Evolutionary conservation across 108 stramenopile genomes (phyloP).

Genomic region (Nitzschia sp.): DNA sequence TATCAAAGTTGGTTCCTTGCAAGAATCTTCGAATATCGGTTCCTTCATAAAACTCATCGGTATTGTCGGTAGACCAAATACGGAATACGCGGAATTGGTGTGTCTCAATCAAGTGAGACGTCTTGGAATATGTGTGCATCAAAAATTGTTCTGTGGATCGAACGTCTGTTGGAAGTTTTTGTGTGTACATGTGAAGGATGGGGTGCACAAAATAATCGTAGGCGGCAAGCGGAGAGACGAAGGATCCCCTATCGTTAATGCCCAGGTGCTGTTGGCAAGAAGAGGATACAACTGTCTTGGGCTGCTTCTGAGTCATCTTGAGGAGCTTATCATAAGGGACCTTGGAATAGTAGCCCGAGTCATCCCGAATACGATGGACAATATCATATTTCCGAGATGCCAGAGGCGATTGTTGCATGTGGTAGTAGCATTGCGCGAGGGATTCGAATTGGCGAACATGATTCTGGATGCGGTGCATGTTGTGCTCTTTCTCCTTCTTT

Average conservation of each 20-base stretch:
- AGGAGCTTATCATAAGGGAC: conserved; percentile 11
- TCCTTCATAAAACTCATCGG: neutral
- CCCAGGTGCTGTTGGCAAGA: conserved; percentile 10
- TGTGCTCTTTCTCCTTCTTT: neutral
- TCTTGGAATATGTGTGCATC: neutral
- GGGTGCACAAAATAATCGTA: conserved; percentile 20
- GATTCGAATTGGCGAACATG: conserved; percentile 15
- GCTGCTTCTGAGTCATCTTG: neutral
- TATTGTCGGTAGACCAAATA: neutral
- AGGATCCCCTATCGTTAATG: conserved; percentile 18
- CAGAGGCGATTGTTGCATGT: neutral
- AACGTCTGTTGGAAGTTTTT: neutral
- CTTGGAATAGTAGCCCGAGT: conserved; percentile 2
- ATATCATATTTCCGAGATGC: conserved; percentile 7
- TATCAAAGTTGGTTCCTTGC: conserved; percentile 17
- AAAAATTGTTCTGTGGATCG: neutral
- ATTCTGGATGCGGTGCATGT: conserved; percentile 3
- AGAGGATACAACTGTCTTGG: conserved; percentile 7
- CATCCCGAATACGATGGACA: conserved; percentile 13
- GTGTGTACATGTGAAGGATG: conserved; percentile 10
- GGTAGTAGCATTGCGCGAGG: conserved; percentile 8
- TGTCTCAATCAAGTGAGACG: conserved; percentile 5
- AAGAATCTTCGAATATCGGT: neutral
- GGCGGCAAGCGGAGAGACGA: conserved; percentile 10
- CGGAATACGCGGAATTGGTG: conserved; percentile 13